phyloP scores from a whole-genome alignment of 176 grass and related monocot species.

The Coix lacrymajobi region DNA sequence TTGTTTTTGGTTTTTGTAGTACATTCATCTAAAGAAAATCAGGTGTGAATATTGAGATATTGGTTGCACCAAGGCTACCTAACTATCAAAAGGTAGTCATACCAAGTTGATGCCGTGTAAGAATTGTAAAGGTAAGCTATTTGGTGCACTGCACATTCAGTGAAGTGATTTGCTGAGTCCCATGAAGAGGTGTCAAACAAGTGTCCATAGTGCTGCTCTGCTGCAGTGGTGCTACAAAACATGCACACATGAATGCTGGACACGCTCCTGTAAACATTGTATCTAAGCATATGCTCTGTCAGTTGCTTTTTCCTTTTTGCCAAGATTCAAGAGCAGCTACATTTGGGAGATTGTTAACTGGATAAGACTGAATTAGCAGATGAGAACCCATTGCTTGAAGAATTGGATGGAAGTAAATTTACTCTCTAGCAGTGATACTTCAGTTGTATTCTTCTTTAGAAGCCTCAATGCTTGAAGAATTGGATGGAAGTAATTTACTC shows the following conservation, averaged over 20 bases:
- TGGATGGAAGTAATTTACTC: slow-evolving; percentile 27
- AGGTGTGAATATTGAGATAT: slow-evolving; percentile 19
- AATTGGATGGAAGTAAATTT: slow-evolving; percentile 23
- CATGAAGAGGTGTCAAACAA: slow-evolving; percentile 18
- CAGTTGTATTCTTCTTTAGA: slow-evolving; percentile 22
- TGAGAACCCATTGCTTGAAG: background rate
- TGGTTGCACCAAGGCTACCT: slow-evolving; percentile 16
- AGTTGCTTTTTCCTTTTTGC: background rate
- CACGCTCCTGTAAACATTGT: background rate
- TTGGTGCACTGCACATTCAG: background rate
- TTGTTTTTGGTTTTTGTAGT: slow-evolving; percentile 27
- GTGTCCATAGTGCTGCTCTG: slow-evolving; percentile 6
- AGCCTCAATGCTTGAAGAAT: slow-evolving; percentile 1
- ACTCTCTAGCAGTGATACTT: slow-evolving; percentile 42
- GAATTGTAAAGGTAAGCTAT: slow-evolving; percentile 20
- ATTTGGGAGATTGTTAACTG: slow-evolving; percentile 15
- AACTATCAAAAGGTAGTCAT: slow-evolving; percentile 7
- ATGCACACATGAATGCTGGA: slow-evolving; percentile 13
- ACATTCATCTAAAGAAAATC: slow-evolving; percentile 8
- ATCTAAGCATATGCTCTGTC: background rate
- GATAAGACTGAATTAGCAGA: slow-evolving; percentile 18
- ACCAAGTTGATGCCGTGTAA: slow-evolving; percentile 9
- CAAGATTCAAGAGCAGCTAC: slow-evolving; percentile 21
- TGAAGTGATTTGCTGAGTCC: background rate
- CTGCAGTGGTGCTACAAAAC: slow-evolving; percentile 8